Percentiles rank a stretch among this genome's conserved stretches.
Evolutionary conservation across 2,329 filamentous ascomycete genomes (phyloP).

Genomic region (Colletotrichum liaoningense): DNA sequence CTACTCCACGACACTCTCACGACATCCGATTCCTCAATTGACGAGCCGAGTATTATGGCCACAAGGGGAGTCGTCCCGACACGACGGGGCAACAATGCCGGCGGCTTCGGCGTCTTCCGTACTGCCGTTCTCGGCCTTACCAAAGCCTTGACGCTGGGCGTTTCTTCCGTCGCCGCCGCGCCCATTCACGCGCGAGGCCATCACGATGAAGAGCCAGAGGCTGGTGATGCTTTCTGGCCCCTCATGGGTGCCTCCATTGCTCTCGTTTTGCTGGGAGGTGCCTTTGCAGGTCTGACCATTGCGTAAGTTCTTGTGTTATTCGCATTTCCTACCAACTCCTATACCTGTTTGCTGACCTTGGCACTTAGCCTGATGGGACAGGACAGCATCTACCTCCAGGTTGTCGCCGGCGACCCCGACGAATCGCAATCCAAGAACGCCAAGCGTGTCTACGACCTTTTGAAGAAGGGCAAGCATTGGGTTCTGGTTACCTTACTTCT

Average conservation of each 20-base stretch:
- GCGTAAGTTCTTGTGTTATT: constrained; percentile 67
- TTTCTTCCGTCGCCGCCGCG: constrained; percentile 61
- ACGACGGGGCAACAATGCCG: constrained; percentile 34
- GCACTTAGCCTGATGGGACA: constrained; percentile 69
- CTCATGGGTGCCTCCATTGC: constrained; percentile 83
- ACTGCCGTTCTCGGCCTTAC: constrained; percentile 63
- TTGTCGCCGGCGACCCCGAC: constrained; percentile 86
- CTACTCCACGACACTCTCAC: constrained; percentile 16
- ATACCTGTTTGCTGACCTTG: constrained; percentile 30
- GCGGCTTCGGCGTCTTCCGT: constrained; percentile 55
- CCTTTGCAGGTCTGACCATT: constrained; percentile 94
- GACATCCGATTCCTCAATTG: constrained; percentile 15
- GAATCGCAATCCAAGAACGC: constrained; percentile 90
- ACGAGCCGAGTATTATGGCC: constrained; percentile 31
- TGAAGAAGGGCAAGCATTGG: constrained; percentile 96
- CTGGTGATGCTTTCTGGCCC: constrained; percentile 79
- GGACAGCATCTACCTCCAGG: constrained; percentile 97
- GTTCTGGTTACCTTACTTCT: constrained; percentile 93
- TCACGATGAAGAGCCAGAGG: constrained; percentile 60
- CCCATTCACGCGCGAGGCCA: constrained; percentile 52
- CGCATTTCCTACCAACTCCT: not conserved
- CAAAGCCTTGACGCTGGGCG: constrained; percentile 60
- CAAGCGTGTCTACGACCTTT: constrained; percentile 79
- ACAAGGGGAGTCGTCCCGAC: constrained; percentile 31
- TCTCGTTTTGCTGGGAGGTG: constrained; percentile 88